Evolutionary conservation across 2,329 filamentous ascomycete species (phyloP).

Genomic region (Sporothrix brunneoviolacea): DNA sequence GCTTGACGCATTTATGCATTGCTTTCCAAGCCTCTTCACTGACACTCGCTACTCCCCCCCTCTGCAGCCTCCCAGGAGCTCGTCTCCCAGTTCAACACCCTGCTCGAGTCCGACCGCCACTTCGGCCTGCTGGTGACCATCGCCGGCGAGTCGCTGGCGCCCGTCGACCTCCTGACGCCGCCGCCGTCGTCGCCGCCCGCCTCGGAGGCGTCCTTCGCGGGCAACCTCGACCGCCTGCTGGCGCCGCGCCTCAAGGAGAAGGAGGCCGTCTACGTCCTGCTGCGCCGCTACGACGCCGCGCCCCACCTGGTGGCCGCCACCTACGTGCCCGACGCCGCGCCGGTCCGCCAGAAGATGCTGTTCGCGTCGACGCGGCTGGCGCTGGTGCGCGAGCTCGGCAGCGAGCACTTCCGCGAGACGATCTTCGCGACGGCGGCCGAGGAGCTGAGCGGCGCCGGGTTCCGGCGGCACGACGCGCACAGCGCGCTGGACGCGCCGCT

Average conservation of each 20-base stretch:
- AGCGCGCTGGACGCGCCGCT: conserved; percentile 58
- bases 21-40: conserved; percentile 1
- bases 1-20: background rate
- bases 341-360: conserved; percentile 80
- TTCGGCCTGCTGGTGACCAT: conserved; percentile 70
- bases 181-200: conserved; percentile 47
- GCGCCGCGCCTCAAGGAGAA: conserved; percentile 57
- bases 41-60: conserved; percentile 1
- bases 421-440: conserved; percentile 64
- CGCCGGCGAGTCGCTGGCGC: conserved; percentile 59
- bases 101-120: conserved; percentile 54
- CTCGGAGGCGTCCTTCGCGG: conserved; percentile 47
- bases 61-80: conserved; percentile 69
- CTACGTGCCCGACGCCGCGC: conserved; percentile 72
- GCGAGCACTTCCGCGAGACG: conserved; percentile 70
- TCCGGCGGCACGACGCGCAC: conserved; percentile 66
- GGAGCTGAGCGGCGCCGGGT: conserved; percentile 64
- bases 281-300: conserved; percentile 56
- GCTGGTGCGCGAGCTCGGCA: conserved; percentile 67
- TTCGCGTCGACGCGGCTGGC: conserved; percentile 73
- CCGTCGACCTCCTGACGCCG: conserved; percentile 48
- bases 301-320: conserved; percentile 63
- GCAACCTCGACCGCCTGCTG: conserved; percentile 55
- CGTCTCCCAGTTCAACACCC: conserved; percentile 61
- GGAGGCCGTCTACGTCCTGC: conserved; percentile 65